Percentiles rank a stretch among this genome's conserved stretches.
Conservation (phyloP, 2,329 filamentous ascomycete genomes). For the Septoria petroselini region DNA sequence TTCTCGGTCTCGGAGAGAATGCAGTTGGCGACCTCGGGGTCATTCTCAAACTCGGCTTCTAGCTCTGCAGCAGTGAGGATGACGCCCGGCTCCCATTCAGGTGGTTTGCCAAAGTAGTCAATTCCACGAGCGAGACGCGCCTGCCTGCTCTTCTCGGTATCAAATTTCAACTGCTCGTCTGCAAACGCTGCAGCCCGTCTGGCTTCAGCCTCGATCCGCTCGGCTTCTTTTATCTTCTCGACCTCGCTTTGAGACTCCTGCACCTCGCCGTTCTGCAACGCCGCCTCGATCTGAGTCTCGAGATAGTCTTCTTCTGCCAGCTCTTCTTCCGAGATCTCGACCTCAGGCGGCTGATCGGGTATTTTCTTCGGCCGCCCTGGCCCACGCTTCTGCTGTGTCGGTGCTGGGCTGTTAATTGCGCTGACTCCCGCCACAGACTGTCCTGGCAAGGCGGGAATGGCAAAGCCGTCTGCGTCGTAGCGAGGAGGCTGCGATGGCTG, state of each 20-base stretch:
- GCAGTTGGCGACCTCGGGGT: slow-evolving; percentile 81
- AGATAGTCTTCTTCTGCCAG: slow-evolving; percentile 48
- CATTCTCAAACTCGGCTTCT: slow-evolving; percentile 76
- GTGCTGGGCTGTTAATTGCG: slow-evolving; percentile 15
- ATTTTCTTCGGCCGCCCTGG: slow-evolving; percentile 31
- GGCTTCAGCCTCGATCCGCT: slow-evolving; percentile 16
- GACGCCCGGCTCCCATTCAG: slow-evolving; percentile 24
- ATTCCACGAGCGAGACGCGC: slow-evolving; percentile 48
- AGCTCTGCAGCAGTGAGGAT: slow-evolving; percentile 31
- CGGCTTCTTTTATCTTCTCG: slow-evolving; percentile 31
- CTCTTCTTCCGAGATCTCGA: slow-evolving; percentile 45
- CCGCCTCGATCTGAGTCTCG: slow-evolving; percentile 45
- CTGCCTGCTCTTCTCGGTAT: slow-evolving; percentile 50
- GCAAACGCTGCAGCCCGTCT: slow-evolving; percentile 31
- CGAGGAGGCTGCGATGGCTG: slow-evolving; percentile 23
- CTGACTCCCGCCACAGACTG: slow-evolving; percentile 2
- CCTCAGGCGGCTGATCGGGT: slow-evolving; percentile 32
- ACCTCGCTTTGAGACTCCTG: slow-evolving; percentile 33
- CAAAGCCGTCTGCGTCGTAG: slow-evolving; percentile 44
- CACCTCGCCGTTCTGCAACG: slow-evolving; percentile 35
- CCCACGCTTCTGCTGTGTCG: slow-evolving; percentile 36
- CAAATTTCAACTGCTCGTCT: slow-evolving; percentile 31
- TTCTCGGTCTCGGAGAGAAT: slow-evolving; percentile 70
- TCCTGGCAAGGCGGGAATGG: slow-evolving; percentile 37
- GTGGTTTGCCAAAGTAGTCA: slow-evolving; percentile 59